Evolutionary conservation across 768 basidiomycete species (phyloP).

Genomic region (Russula abietina): DNA sequence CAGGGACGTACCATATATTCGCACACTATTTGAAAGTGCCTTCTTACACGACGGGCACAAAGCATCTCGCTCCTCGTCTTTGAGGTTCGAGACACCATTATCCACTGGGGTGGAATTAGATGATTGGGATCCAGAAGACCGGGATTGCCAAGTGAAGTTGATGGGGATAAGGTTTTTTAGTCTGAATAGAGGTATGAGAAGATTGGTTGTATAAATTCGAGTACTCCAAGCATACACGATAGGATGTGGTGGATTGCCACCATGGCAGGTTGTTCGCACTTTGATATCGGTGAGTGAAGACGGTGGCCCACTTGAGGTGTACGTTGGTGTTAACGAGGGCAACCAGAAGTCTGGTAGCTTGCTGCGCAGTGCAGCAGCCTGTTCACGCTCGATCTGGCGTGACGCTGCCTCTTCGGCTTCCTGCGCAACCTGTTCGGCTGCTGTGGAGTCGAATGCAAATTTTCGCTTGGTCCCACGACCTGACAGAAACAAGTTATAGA

Average conservation of each 20-base stretch:
- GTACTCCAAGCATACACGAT: constrained; percentile 50
- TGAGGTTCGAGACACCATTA: constrained; percentile 35
- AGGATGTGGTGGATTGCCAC: constrained; percentile 70
- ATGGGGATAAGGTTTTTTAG: constrained; percentile 80
- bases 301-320: constrained; percentile 55
- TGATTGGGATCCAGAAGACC: constrained; percentile 29
- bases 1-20: constrained; percentile 55
- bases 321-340: constrained; percentile 83
- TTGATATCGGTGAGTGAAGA: constrained; percentile 73
- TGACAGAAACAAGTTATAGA: constrained; percentile 25
- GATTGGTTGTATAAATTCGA: not conserved
- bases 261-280: constrained; percentile 83
- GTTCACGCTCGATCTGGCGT: constrained; percentile 74
- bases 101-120: constrained; percentile 35
- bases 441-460: constrained; percentile 71
- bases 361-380: constrained; percentile 73
- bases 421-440: constrained; percentile 61
- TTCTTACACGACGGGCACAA: constrained; percentile 90
- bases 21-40: constrained; percentile 67
- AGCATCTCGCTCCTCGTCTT: constrained; percentile 52
- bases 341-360: constrained; percentile 98
- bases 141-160: constrained; percentile 58
- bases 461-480: constrained; percentile 72
- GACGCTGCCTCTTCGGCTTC: constrained; percentile 90
- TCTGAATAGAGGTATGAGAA: constrained; percentile 36